Conservation (phyloP, 768 basidiomycete genomes). For the Hirschioporus abietinus region DNA sequence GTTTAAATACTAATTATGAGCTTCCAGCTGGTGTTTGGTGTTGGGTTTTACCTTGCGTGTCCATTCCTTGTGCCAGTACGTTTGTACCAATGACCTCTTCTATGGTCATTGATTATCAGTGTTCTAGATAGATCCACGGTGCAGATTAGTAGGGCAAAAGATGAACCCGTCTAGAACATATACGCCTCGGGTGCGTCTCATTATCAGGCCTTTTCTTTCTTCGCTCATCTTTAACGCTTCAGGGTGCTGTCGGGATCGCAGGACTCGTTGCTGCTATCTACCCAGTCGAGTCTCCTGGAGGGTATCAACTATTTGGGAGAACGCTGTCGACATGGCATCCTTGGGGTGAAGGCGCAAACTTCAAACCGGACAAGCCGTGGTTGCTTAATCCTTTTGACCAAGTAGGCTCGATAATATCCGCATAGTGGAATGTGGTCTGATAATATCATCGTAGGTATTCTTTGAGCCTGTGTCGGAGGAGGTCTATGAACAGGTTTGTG, state of each 20-base stretch:
- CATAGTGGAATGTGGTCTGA: background rate
- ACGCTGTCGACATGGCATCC: slow-evolving; percentile 64
- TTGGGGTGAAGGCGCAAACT: slow-evolving; percentile 48
- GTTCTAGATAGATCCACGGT: slow-evolving; percentile 49
- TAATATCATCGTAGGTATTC: slow-evolving; percentile 31
- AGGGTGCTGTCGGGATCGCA: slow-evolving; percentile 70
- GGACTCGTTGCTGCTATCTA: slow-evolving; percentile 64
- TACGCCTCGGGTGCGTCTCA: slow-evolving; percentile 46
- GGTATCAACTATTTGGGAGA: slow-evolving; percentile 59
- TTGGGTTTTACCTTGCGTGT: slow-evolving; percentile 61
- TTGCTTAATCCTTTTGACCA: slow-evolving; percentile 59
- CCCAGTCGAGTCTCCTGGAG: slow-evolving; percentile 58
- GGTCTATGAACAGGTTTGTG: slow-evolving; percentile 41
- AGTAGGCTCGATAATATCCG: slow-evolving; percentile 22
- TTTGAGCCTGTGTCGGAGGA: slow-evolving; percentile 45
- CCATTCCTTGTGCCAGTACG: slow-evolving; percentile 56
- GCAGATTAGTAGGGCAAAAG: slow-evolving; percentile 60
- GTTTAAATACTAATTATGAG: slow-evolving; percentile 7
- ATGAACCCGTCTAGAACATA: slow-evolving; percentile 70
- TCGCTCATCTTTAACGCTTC: slow-evolving; percentile 3
- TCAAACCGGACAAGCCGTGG: slow-evolving; percentile 48
- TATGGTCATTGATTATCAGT: slow-evolving; percentile 2
- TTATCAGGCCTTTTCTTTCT: background rate
- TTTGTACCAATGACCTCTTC: background rate
- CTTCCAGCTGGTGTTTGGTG: slow-evolving; percentile 52